Evolutionary conservation across 495 filamentous ascomycete genomes (phyloP).

Genomic region (Penicillium parvum): DNA sequence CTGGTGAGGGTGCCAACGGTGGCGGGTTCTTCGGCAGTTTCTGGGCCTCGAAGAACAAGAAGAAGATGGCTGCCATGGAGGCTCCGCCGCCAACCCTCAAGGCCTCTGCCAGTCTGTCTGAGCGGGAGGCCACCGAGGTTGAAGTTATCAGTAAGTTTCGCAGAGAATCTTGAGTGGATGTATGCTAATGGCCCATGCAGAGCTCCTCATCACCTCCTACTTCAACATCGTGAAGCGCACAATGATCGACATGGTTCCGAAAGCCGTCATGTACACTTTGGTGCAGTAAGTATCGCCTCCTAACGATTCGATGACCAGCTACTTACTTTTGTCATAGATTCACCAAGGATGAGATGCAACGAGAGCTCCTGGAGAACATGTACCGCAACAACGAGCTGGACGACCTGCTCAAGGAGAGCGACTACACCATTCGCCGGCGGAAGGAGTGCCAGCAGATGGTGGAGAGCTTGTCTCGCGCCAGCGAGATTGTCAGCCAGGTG

Average conservation of each 20-base stretch:
- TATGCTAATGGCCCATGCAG: constrained; percentile 41
- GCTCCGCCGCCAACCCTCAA: constrained; percentile 88
- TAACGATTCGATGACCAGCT: background rate
- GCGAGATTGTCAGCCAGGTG: constrained; percentile 95
- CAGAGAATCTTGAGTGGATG: background rate
- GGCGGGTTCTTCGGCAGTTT: constrained; percentile 94
- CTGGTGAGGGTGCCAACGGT: constrained; percentile 53
- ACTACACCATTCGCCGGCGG: constrained; percentile 89
- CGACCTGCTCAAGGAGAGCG: constrained; percentile 93
- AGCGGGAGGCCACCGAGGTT: constrained; percentile 90
- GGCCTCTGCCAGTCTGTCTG: constrained; percentile 84
- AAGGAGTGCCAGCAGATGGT: constrained; percentile 99
- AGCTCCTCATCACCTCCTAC: constrained; percentile 93
- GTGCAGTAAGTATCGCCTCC: constrained; percentile 69
- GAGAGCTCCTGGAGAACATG: constrained; percentile 96
- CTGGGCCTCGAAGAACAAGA: constrained; percentile 98
- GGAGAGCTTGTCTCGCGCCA: constrained; percentile 79
- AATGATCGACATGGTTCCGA: constrained; percentile 99
- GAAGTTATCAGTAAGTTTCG: constrained; percentile 92
- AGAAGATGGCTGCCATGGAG: constrained; percentile 99
- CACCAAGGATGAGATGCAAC: constrained; percentile 98
- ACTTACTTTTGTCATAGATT: constrained; percentile 48
- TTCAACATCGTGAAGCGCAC: constrained; percentile 96
- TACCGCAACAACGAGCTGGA: constrained; percentile 87
- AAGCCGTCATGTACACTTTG: constrained; percentile 97